phyloP scores from a whole-genome alignment of 495 filamentous ascomycete species.

The Neurospora hispaniola region DNA sequence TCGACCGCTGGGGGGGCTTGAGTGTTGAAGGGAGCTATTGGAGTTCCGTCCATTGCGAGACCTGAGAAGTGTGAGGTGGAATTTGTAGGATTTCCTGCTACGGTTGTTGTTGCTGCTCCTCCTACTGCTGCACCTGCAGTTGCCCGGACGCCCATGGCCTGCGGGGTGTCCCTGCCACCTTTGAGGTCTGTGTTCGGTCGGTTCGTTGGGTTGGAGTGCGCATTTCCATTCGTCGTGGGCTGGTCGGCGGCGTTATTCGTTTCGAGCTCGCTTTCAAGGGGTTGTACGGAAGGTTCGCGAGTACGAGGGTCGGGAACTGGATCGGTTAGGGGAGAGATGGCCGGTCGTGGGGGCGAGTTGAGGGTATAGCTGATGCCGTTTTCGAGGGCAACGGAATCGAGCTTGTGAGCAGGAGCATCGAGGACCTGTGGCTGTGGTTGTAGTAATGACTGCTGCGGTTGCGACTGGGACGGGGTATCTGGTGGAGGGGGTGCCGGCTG shows the following conservation, averaged over 20 bases:
- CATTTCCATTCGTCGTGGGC: neutral
- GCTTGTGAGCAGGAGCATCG: neutral
- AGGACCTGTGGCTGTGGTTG: neutral
- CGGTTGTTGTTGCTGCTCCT: neutral
- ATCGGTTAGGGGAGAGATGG: constrained; percentile 25
- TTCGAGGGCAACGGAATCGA: neutral
- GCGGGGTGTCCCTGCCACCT: neutral
- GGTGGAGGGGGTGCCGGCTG: neutral
- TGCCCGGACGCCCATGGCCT: neutral
- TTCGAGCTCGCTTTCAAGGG: neutral
- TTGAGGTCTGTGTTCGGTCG: neutral
- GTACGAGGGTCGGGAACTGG: constrained; percentile 15
- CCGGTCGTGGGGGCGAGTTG: constrained; percentile 23
- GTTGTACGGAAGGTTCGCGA: constrained; percentile 15
- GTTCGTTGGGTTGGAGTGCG: neutral
- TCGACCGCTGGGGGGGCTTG: neutral
- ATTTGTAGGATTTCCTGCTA: neutral
- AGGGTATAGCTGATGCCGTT: neutral
- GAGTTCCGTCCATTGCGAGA: neutral
- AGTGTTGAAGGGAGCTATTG: neutral
- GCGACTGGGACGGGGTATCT: neutral
- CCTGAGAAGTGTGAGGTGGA: neutral
- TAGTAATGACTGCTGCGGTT: neutral
- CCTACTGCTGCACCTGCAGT: neutral
- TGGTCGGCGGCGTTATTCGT: neutral